Conservation (phyloP, 495 filamentous ascomycete genomes). For the Sporormia fimetaria region DNA sequence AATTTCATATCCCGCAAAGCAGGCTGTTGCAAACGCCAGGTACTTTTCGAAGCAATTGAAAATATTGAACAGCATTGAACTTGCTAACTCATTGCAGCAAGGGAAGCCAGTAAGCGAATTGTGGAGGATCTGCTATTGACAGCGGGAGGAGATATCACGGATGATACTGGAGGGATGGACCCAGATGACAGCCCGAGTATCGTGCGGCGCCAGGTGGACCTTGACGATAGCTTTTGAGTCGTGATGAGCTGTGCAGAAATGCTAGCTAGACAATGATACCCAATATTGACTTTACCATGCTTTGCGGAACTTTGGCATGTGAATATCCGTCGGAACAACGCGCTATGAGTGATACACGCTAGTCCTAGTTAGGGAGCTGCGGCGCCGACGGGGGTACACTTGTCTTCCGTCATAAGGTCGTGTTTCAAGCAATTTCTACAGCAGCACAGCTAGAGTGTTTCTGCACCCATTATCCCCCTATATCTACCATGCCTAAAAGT, state of each 20-base stretch:
- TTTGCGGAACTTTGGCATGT: too few species aligned
- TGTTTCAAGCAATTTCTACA: neutral
- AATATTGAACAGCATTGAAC: too few species aligned
- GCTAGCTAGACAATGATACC: neutral
- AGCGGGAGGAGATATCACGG: constrained; percentile 56
- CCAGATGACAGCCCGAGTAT: constrained; percentile 58
- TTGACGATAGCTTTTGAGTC: constrained; percentile 26
- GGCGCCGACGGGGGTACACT: too few species aligned
- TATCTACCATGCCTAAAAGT: constrained; percentile 35
- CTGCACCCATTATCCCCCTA: neutral
- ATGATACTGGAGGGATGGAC: constrained; percentile 26
- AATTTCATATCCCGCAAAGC: constrained; percentile 83
- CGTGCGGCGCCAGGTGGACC: constrained; percentile 34
- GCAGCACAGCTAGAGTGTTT: too few species aligned
- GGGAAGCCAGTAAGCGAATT: constrained; percentile 83
- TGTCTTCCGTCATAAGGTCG: too few species aligned
- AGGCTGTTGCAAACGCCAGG: constrained; percentile 85
- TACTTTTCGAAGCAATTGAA: too few species aligned
- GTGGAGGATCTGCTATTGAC: constrained; percentile 83
- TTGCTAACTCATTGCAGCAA: constrained; percentile 40
- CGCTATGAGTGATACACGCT: too few species aligned
- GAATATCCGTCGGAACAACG: too few species aligned
- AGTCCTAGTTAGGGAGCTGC: too few species aligned
- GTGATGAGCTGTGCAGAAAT: neutral
- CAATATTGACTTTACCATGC: too few species aligned